Base-by-base conservation (phyloP, 1,284 basidiomycete species). In the Cryptococcus sp. region DNA sequence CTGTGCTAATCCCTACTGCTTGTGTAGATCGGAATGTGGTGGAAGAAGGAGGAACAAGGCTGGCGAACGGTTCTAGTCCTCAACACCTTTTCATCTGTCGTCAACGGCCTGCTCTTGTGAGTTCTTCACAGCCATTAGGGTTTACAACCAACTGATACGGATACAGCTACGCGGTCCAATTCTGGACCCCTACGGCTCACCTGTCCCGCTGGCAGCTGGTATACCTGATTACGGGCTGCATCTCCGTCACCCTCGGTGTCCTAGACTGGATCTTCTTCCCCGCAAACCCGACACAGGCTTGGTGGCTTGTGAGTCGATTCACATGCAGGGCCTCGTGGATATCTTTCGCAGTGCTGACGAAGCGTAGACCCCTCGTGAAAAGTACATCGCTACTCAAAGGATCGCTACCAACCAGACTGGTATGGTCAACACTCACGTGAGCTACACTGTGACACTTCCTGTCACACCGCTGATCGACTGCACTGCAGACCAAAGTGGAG, bases 11-110 rank as follows among this genome's bases (percentile, higher is more conserved):
- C 42, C 2, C 13, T 8, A 13, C 30, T 13, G 15, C 11, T n/a
- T 13, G 5, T 43, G 6, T 25, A 45, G 42, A 45, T 48, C 20
- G 17, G 19, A 20, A 23, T 30, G 20, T 48, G 47, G 47, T 48
- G 27, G 22, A 20, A n/a, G n/a, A 58, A 62, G 19, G 30, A 52
- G 48, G 70, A 72, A 50, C 68, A 70, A 50, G 58, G 60, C 11
- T 61, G 60, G 53, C 52, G 70, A 35, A 68, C 62, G 19, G 65
- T 65, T 5, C 46, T 72, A 42, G 60, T 69, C 17, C 67, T 67
- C 65, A 62, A 60, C 47, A 71, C 67, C 5, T 61, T 69, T 10
- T 69, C 68, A 2, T 64, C 59, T 17, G 42, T 62, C 27, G 41
- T 48, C 19, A 62, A 62, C 45, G 61, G 61, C 10, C 41, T 62